Evolutionary conservation across 129 eudicot genomes (phyloP), one percentile per base, ranked within the genome.

Genomic region (Lactuca saligna): DNA sequence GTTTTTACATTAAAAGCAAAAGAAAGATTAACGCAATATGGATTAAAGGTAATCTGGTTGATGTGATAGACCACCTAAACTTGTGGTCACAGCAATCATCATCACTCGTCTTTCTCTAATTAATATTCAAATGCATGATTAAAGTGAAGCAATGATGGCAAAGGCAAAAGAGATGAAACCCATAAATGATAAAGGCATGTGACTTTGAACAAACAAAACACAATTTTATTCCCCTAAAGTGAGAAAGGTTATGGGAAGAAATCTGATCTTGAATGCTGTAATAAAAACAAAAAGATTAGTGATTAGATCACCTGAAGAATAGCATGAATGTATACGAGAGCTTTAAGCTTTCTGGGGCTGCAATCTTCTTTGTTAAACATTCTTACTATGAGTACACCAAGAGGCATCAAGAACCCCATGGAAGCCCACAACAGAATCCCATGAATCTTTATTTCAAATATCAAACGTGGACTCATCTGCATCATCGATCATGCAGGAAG

Each of bases 401-500:
- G 65, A 29, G 95, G 95, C 86, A 80, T 85, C 64, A 88, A 78
- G 70, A 82, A 84, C 35, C 95, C 95, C 88, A 84, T 84, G 38
- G 95, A 88, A 58, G 79, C 91, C 95, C 95, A 88, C 35, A 85
- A 75, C 5, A 88, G 66, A 72, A 88, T 78, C 25, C 95, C 95
- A 78, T 88, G 90, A 73, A 88, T 41, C 65, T 34, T 61, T 54
- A 88, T 88, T 57, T 82, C 83, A 53, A 15, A 75, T 66, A 50
- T 49, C 68, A 56, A 73, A 46, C 74, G 82, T 55, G 84, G 70
- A 75, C 68, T 82, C 69, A 60, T 69, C 95, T 84, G 81, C 75
- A 68, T 44, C 16, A 57, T 53, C 25, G 37, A 60, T 48, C 66
- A 8, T 50, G 11, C 25, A 12, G 42, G 12, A 37, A 29, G 61